Evolutionary conservation across 352 stramenopile species (phyloP).

Genomic region (Globisporangium ultimum): DNA sequence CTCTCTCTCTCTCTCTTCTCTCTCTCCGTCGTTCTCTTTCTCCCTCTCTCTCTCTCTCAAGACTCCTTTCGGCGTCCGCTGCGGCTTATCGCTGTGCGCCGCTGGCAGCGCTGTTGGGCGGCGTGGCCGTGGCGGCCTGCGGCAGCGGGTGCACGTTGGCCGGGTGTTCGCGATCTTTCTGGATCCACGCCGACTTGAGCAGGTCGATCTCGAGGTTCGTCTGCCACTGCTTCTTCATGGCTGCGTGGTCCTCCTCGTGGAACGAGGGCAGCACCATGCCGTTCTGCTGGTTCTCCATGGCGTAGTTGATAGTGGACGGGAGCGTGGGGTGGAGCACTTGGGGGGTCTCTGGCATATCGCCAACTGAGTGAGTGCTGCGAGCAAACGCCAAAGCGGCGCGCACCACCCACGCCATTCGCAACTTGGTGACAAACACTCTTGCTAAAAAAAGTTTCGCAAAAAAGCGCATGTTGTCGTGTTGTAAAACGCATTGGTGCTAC

Average conservation of each 20-base stretch:
- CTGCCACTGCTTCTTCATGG: slow-evolving; percentile 61
- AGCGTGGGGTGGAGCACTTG: not conserved
- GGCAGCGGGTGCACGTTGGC: slow-evolving; percentile 9
- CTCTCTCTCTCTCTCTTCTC: not conserved
- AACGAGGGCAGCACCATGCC: slow-evolving; percentile 16
- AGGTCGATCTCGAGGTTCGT: slow-evolving; percentile 64
- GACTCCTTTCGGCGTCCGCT: not conserved
- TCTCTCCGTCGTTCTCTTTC: not conserved
- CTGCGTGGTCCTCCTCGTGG: slow-evolving; percentile 32
- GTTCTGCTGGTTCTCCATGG: slow-evolving; percentile 13
- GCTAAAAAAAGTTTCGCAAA: no score
- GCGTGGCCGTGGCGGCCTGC: slow-evolving; percentile 1
- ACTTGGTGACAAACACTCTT: no score
- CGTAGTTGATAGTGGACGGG: not conserved
- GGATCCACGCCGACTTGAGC: slow-evolving; percentile 59
- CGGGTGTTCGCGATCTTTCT: slow-evolving; percentile 43
- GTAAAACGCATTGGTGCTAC: not conserved
- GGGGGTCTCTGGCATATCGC: slow-evolving; percentile 22
- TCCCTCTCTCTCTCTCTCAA: slow-evolving; percentile 4
- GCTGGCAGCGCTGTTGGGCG: not conserved
- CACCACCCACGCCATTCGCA: slow-evolving; percentile 3
- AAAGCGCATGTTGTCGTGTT: slow-evolving; percentile 1
- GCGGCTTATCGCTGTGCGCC: slow-evolving; percentile 1
- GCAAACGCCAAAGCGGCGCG: slow-evolving; percentile 7
- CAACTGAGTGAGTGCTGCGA: slow-evolving; percentile 5